Evolutionary conservation across 1,284 basidiomycete genomes (phyloP).

Genomic region (Sporisorium graminicola): DNA sequence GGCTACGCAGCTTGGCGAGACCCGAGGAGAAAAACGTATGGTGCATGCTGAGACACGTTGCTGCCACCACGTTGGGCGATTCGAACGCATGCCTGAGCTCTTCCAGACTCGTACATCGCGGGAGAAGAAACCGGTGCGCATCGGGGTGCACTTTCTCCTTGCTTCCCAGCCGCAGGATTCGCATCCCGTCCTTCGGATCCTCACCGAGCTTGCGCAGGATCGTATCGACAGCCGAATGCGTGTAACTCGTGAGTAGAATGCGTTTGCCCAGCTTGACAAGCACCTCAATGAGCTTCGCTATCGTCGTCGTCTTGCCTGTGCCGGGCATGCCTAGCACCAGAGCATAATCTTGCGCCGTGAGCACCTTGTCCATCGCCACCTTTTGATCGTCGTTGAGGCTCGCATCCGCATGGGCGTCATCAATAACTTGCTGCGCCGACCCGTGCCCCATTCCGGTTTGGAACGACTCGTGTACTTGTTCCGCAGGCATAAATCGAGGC

Average conservation of each 20-base stretch:
- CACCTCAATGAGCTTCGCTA: constrained; percentile 85
- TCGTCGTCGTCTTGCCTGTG: constrained; percentile 96
- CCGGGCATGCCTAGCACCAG: constrained; percentile 97
- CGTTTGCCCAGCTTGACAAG: constrained; percentile 85
- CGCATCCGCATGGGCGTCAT: constrained; percentile 21
- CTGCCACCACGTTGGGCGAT: constrained; percentile 89
- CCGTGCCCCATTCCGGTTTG: not conserved
- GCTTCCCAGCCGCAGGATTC: constrained; percentile 87
- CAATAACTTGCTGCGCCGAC: not conserved
- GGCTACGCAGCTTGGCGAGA: constrained; percentile 71
- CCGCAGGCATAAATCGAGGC: constrained; percentile 75
- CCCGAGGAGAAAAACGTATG: constrained; percentile 80
- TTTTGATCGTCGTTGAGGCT: constrained; percentile 82
- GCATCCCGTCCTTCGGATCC: constrained; percentile 71
- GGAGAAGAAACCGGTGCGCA: constrained; percentile 77
- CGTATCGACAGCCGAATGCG: constrained; percentile 96
- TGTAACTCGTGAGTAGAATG: constrained; percentile 90
- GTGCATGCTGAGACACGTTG: constrained; percentile 91
- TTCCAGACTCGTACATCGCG: constrained; percentile 72
- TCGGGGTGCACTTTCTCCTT: constrained; percentile 81
- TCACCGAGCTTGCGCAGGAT: constrained; percentile 81
- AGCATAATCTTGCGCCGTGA: constrained; percentile 88
- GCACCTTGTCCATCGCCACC: constrained; percentile 79
- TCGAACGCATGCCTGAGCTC: constrained; percentile 79
- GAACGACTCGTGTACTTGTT: constrained; percentile 5